phyloP scores from a whole-genome alignment of 306 rosid species.

The Sesbania bispinosa region DNA sequence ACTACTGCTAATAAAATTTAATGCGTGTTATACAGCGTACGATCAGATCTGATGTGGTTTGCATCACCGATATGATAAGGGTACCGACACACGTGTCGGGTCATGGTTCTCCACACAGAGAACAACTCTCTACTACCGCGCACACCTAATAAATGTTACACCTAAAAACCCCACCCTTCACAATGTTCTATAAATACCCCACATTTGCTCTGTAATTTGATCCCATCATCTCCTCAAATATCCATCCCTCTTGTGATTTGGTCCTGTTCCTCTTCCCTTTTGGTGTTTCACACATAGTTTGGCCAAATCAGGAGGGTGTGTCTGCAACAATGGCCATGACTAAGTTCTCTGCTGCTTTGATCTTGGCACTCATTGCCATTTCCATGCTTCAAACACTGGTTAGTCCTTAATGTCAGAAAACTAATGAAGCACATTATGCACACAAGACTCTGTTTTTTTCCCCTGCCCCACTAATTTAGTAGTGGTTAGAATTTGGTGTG shows the following conservation, averaged over 20 bases:
- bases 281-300: not conserved
- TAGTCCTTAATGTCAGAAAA: not conserved
- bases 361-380: constrained; percentile 36
- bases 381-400: constrained; percentile 41
- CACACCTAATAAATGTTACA: constrained; percentile 28
- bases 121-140: not conserved
- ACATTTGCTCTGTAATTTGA: not conserved
- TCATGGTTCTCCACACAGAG: not conserved
- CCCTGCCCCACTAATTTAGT: not conserved
- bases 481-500: not conserved
- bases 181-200: constrained; percentile 27
- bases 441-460: not conserved
- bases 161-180: not conserved
- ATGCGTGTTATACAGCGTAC: not conserved
- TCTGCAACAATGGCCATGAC: constrained; percentile 16
- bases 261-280: not conserved
- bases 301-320: constrained; percentile 25
- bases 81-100: constrained; percentile 29
- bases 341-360: constrained; percentile 29
- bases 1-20: not conserved
- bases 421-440: not conserved
- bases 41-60: constrained; percentile 22
- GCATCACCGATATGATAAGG: constrained; percentile 8
- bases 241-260: constrained; percentile 9
- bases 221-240: constrained; percentile 23